Conservation (phyloP, 495 filamentous ascomycete genomes). For the Aspergillus taichungensis region DNA sequence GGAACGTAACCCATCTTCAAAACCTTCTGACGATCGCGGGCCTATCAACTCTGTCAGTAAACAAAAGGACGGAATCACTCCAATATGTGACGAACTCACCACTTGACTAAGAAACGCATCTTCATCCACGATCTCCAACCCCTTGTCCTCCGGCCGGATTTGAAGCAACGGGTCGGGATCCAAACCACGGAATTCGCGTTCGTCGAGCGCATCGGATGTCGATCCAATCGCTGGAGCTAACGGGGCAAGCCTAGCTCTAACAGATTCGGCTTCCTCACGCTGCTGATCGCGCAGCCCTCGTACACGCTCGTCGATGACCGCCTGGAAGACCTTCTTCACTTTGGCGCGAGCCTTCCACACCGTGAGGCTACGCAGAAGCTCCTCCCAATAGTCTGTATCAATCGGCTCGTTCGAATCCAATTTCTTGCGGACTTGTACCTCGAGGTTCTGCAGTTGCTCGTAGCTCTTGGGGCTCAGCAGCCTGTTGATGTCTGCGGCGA, state of each 20-base stretch:
- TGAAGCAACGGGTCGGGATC: conserved; percentile 69
- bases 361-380: conserved; percentile 71
- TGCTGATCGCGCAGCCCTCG: conserved; percentile 59
- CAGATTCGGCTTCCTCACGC: conserved; percentile 56
- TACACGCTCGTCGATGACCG: conserved; percentile 66
- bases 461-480: conserved; percentile 80
- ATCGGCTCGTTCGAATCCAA: conserved; percentile 82
- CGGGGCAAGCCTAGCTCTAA: conserved; percentile 47
- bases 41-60: conserved; percentile 20
- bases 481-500: conserved; percentile 79
- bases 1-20: conserved; percentile 64
- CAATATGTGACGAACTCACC: conserved; percentile 22
- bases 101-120: conserved; percentile 50
- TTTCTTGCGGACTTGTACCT: conserved; percentile 76
- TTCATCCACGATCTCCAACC: conserved; percentile 53
- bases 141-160: conserved; percentile 59
- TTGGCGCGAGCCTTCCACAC: conserved; percentile 90
- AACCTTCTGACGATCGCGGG: conserved; percentile 54
- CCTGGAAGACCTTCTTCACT: conserved; percentile 69
- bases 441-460: conserved; percentile 73
- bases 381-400: conserved; percentile 97
- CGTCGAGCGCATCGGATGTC: conserved; percentile 2
- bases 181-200: conserved; percentile 28
- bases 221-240: conserved; percentile 23
- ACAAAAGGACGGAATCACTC: neutral